Evolutionary conservation across 2,329 filamentous ascomycete genomes (phyloP).

Genomic region (Harringtonia aguacate): DNA sequence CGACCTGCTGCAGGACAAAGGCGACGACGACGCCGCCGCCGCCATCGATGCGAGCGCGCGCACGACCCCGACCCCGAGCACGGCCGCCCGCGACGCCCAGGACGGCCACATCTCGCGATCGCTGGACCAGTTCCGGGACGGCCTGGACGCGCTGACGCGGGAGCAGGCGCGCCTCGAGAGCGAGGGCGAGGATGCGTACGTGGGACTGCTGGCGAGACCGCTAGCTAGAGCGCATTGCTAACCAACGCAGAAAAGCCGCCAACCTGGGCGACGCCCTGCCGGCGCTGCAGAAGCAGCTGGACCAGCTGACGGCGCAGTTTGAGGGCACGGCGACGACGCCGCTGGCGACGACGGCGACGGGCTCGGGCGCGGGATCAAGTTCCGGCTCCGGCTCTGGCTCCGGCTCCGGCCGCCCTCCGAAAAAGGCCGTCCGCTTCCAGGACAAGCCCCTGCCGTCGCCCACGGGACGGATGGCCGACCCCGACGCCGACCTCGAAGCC

Average conservation of each 20-base stretch:
- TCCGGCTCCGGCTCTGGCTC: too few species aligned
- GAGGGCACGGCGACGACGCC: slow-evolving; percentile 40
- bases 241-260: slow-evolving; percentile 31
- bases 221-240: slow-evolving; percentile 4
- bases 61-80: too few species aligned
- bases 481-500: slow-evolving; percentile 34
- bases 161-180: slow-evolving; percentile 55
- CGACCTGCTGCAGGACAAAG: slow-evolving; percentile 50
- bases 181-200: slow-evolving; percentile 51
- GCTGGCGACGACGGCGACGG: too few species aligned
- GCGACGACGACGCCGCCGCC: background rate
- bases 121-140: slow-evolving; percentile 74
- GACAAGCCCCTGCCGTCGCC: slow-evolving; percentile 52
- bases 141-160: slow-evolving; percentile 58
- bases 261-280: slow-evolving; percentile 53
- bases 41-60: too few species aligned
- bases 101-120: slow-evolving; percentile 85
- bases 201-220: background rate
- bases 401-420: slow-evolving; percentile 4
- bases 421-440: slow-evolving; percentile 78
- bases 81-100: slow-evolving; percentile 46
- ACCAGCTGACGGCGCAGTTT: slow-evolving; percentile 72
- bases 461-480: slow-evolving; percentile 24
- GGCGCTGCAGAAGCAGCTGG: slow-evolving; percentile 61
- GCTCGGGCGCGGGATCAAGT: too few species aligned